Percentiles rank a stretch among this genome's conserved stretches.
These are phyloP conservation scores for Sporisorium iseilematis-ciliati DNA, from an alignment of 1,284 basidiomycete genomes.

Conservation along the genomic window DNA sequence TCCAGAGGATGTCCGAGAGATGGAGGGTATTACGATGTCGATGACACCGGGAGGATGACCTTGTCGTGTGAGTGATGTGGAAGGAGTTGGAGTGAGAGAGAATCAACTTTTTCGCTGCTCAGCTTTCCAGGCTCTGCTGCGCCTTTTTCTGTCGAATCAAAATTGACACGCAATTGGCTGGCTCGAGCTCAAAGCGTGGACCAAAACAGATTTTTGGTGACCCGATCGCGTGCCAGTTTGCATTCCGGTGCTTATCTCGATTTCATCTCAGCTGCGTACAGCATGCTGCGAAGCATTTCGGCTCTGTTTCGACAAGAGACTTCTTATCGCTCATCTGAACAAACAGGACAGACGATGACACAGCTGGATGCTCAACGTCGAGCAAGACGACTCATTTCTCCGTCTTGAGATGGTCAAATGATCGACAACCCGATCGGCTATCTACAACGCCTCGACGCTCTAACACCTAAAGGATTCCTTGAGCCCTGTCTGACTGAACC, in stretches of 20 bases:
- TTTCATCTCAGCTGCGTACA: slow-evolving; percentile 3
- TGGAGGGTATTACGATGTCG: slow-evolving; percentile 6
- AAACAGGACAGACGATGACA: too few species aligned
- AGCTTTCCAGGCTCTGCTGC: background rate
- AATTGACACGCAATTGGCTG: slow-evolving; percentile 15
- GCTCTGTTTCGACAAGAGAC: background rate
- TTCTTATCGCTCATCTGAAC: background rate
- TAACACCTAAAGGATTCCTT: too few species aligned
- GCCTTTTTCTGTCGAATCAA: background rate
- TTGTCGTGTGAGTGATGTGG: background rate
- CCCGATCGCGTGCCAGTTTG: slow-evolving; percentile 8
- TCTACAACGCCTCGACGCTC: too few species aligned
- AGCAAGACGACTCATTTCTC: too few species aligned
- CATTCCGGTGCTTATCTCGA: slow-evolving; percentile 2
- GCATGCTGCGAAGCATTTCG: background rate
- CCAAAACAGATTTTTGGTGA: background rate
- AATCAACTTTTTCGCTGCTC: slow-evolving; percentile 2
- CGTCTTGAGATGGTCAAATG: too few species aligned
- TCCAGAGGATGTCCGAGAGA: background rate
- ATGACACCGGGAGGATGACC: background rate
- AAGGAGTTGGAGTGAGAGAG: background rate
- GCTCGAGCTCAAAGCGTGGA: slow-evolving; percentile 22
- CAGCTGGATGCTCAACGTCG: too few species aligned
- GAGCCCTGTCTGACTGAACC: too few species aligned
- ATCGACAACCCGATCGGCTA: too few species aligned